Evolutionary conservation across 2,329 filamentous ascomycete species (phyloP), one percentile per base, ranked within the genome.

Genomic region (Endothia cerciana): DNA sequence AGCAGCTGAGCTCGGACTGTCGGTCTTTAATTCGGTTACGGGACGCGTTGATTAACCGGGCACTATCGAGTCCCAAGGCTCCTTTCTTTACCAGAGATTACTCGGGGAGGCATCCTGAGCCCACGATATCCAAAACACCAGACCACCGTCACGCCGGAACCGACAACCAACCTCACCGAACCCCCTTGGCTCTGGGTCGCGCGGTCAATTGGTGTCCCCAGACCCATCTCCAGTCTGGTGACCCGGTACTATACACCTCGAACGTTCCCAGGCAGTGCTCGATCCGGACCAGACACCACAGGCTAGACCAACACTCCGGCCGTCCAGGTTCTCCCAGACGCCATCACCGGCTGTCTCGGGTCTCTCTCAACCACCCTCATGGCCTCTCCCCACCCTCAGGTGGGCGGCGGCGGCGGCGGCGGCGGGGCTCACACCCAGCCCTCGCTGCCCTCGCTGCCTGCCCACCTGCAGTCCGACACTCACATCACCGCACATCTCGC

Each of bases 401-500:
- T 80, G 70, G 78, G 78, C 67, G 77, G 80, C 74, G 77, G 51
- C 70, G 78, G 78, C 67, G 77, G 80, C 74, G 77, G 51, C 41
- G 61, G 51, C 51, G 87, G 87, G 68, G 85, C 87, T 80, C 93
- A 89, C 81, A 92, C 85, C 69, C 93, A 97, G 80, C 87, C 93
- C 65, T 97, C 94, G 68, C 83, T 99, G 73, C 93, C 94, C 28
- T 89, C 93, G 68, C 83, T 99, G 71, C 94, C 95, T 58, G 88
- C 91, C 69, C 95, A 93, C 82, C 85, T 89, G 61, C 90, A 93
- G 79, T 78, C 76, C 64, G 76, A 78, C 56, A 77, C 90, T 56
- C 89, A 93, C 74, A 82, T 94, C 71, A 95, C 91, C 3, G 90
- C 90, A 62, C 92, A 94, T 77, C 86, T 95, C 69, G 92, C 91